phyloP scores from a whole-genome alignment of 768 basidiomycete genomes.

The Auricularia heimuer region DNA sequence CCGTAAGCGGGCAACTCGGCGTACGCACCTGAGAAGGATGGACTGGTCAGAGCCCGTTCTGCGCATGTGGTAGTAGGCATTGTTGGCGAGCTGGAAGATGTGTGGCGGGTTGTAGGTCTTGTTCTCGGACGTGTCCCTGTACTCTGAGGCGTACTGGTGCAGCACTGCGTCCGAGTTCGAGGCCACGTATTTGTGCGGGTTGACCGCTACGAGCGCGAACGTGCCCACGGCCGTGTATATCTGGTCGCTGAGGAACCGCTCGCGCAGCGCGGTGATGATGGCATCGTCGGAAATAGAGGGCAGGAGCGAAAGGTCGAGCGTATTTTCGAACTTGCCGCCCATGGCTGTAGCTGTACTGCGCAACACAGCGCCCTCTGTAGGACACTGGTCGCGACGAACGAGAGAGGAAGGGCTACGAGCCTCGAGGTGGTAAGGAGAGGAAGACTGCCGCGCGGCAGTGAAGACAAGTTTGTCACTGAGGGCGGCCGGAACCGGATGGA shows the following conservation, averaged over 20 bases:
- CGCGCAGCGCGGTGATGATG: constrained; percentile 75
- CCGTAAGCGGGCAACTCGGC: neutral
- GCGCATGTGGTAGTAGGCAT: constrained; percentile 93
- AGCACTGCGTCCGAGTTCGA: constrained; percentile 77
- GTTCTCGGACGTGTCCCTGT: constrained; percentile 60
- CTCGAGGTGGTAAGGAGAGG: constrained; percentile 1
- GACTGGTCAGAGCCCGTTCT: constrained; percentile 90
- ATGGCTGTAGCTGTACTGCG: constrained; percentile 30
- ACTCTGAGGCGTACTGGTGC: constrained; percentile 79
- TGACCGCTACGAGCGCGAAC: constrained; percentile 71
- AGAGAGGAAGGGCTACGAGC: neutral
- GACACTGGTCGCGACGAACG: neutral
- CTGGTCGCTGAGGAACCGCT: constrained; percentile 75
- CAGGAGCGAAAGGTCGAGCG: constrained; percentile 59
- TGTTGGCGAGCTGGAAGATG: constrained; percentile 83
- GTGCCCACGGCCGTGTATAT: constrained; percentile 71
- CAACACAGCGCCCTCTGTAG: neutral
- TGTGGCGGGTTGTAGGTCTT: constrained; percentile 66
- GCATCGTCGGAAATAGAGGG: constrained; percentile 69
- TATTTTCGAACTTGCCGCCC: constrained; percentile 52
- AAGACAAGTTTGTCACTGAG: neutral
- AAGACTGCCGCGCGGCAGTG: neutral
- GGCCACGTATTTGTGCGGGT: constrained; percentile 85
- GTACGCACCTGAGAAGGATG: constrained; percentile 68
- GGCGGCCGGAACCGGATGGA: neutral